phyloP scores from a whole-genome alignment of 495 filamentous ascomycete genomes.

The Penicillium bialowiezense region DNA sequence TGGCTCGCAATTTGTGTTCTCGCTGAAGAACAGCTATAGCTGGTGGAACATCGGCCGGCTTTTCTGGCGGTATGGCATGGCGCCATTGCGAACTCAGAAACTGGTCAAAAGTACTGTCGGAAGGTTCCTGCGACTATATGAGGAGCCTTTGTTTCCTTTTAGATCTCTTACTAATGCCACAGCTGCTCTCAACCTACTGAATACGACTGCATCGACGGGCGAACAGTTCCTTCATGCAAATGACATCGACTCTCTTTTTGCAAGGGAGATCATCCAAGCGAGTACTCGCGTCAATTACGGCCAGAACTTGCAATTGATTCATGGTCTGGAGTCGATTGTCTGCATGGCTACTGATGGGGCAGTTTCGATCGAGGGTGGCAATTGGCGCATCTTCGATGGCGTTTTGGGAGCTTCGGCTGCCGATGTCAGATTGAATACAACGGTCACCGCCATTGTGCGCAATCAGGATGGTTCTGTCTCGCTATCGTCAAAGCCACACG shows the following conservation, averaged over 20 bases:
- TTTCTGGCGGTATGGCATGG: conserved; percentile 80
- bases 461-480: conserved; percentile 47
- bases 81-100: conserved; percentile 69
- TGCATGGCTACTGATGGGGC: conserved; percentile 89
- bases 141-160: conserved; percentile 81
- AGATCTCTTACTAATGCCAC: conserved; percentile 64
- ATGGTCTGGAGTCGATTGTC: conserved; percentile 90
- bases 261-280: conserved; percentile 85
- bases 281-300: conserved; percentile 95
- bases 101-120: conserved; percentile 69
- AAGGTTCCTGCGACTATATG: conserved; percentile 79
- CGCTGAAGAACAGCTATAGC: conserved; percentile 50
- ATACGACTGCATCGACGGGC: conserved; percentile 67
- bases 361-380: conserved; percentile 76
- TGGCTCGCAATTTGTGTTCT: conserved; percentile 72
- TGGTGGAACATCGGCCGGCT: conserved; percentile 84
- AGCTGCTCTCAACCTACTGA: conserved; percentile 60
- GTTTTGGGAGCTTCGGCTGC: conserved; percentile 69
- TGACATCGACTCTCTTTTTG: conserved; percentile 61
- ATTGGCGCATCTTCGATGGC: conserved; percentile 89
- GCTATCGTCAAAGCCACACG: conserved; percentile 41
- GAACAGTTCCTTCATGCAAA: conserved; percentile 67
- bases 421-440: conserved; percentile 62
- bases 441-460: conserved; percentile 58
- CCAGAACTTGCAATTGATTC: conserved; percentile 78